Base-by-base conservation (phyloP, 2,329 filamentous ascomycete species). In the Fonsecaea monophora region DNA sequence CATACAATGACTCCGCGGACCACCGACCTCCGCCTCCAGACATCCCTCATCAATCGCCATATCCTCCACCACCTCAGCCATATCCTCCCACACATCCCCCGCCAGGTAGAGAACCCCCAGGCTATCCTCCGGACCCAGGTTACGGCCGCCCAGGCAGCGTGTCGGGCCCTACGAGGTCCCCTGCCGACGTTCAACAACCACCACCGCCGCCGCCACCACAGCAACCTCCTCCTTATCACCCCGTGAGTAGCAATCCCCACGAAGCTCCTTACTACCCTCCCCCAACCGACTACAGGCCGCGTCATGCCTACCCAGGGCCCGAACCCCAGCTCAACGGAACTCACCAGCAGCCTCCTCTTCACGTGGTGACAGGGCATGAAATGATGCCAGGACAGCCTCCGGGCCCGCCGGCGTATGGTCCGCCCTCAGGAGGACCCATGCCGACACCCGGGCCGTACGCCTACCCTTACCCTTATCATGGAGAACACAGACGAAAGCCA, bases 141-240 rank as follows among this genome's bases (percentile, higher is more conserved):
- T 73, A 73, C 64, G 71, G 70, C 42, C 71, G 72, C 12, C 71
- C 67, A 48, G 68, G 67, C 25, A 73, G 72, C 57, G 64, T 72
- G 9, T 73, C 71, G 30, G 71, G 64, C 30, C 67, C 70, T 50
- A 57, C 66, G n/a, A 70, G 71, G 57, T 73, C 72, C 45, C 72
- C 72, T 12, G 68, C 65, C n/a, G 71, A 72, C 35, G 54, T 65
- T 25, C 69, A 68, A 45, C 69, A 67, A n/a, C 35, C 35, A 6
- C 35, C 35, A 25, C 25, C 25, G 2, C 25, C 25, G 25, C 35
- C 35, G 18, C 40, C 40, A 42, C 40, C 40, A n/a, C 63, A 25
- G 25, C 45, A 50, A 50, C 45, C 45, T 21, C 63, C 66, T 42
- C 61, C 63, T 34, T 72, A 73, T 67, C 69, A 70, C 38, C 64